Base-by-base conservation (phyloP, 2,329 filamentous ascomycete species). In the Eutypella sp. region DNA sequence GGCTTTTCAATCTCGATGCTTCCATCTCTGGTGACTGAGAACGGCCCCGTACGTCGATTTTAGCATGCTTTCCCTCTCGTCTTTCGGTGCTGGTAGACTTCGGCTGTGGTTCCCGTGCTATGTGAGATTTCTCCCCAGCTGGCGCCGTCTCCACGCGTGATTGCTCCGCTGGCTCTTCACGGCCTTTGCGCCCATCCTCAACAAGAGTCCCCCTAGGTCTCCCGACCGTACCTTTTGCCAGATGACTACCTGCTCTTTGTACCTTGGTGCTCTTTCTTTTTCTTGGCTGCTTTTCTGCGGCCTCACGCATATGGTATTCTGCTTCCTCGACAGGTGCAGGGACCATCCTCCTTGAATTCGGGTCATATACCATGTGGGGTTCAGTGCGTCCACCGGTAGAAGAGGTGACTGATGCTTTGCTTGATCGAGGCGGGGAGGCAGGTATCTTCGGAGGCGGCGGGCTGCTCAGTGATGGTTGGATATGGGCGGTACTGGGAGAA, bases 331-430 rank as follows among this genome's bases (percentile, higher is more conserved):
- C 20, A 13, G 41, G 47, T 24, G 59, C 61, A 43, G 75, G 72
- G 3, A 84, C 70, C 71, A 84, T 81, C 48, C 81, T 76, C 53
- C 81, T 73, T 15, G 82, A 82, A 54, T 84, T 84, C n/a, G 80
- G 72, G 51, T 84, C 81, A 55, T 82, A 82, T 40, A 85, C 76
- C 61, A 86, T 49, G 25, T 53, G 51, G 39, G 50, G 53, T 18
- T 52, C 51, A n/a, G 41, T 37, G 25, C 51, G 51, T 31, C 43
- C 42, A 33, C 48, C 47, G 7, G 51, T 46, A 20, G 44, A 44
- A 7, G 51, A 53, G 16, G 55, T 50, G 24, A 49, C 46, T 4
- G 66, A 60, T 10, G 54, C 47, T 50, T 49, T 56, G 40, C 47
- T 50, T 36, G 58, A 46, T 47, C 47, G 56, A 10, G 52, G 46